Evolutionary conservation across 805 yeast species (phyloP).

Genomic region (Hanseniaspora meyeri): DNA sequence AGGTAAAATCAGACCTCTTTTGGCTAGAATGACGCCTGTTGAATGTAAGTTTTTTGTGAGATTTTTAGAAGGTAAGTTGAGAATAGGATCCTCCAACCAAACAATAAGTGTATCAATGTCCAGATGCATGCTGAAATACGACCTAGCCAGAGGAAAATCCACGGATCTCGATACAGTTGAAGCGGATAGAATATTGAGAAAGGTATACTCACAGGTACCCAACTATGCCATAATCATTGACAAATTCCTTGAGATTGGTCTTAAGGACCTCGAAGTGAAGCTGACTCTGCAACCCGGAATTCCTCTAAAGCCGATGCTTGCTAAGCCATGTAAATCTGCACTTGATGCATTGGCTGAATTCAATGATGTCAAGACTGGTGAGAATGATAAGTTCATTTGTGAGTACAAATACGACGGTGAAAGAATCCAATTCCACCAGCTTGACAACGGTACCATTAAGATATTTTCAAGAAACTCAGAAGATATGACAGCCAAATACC

Average conservation of each 20-base stretch:
- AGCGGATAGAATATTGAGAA: conserved; percentile 71
- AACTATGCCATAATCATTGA: conserved; percentile 72
- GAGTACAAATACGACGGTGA: conserved; percentile 98
- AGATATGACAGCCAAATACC: conserved; percentile 92
- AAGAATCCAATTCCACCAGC: conserved; percentile 82
- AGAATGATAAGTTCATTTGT: conserved; percentile 55
- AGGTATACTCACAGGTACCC: conserved; percentile 81
- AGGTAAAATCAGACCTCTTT: conserved; percentile 64
- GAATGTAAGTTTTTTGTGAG: conserved; percentile 88
- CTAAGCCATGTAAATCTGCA: conserved; percentile 90
- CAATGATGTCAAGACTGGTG: conserved; percentile 39
- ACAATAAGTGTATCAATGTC: conserved; percentile 75
- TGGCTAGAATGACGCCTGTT: conserved; percentile 70
- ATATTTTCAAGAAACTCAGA: conserved; percentile 92
- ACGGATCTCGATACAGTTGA: conserved; percentile 33
- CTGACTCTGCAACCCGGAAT: conserved; percentile 80
- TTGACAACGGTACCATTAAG: conserved; percentile 50
- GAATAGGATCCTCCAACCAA: conserved; percentile 91
- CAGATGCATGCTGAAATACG: conserved; percentile 63
- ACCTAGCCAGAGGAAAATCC: conserved; percentile 25
- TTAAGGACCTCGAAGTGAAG: conserved; percentile 49
- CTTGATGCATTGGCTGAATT: conserved; percentile 86
- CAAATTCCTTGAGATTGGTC: conserved; percentile 54
- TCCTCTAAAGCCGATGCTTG: conserved; percentile 95
- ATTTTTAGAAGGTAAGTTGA: conserved; percentile 79